Evolutionary conservation across 805 yeast species (phyloP), one percentile per base, ranked within the genome.

Genomic region (Cyberlindnera meyerae): DNA sequence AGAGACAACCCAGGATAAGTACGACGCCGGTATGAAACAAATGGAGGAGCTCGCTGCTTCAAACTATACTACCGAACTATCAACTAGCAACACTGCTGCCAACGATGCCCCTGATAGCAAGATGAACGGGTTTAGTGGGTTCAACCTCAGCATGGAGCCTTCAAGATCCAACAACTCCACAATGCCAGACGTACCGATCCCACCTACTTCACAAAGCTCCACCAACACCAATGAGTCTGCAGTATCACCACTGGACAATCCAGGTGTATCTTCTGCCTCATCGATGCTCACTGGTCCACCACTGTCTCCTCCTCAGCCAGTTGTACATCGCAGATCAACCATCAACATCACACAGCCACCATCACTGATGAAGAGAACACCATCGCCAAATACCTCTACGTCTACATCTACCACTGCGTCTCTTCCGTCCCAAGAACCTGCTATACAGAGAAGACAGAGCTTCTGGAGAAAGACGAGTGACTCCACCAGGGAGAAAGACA

Each of bases 1-100:
- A 48, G 80, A 77, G 44, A 65, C 70, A n/a, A 60, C 65, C 11
- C 71, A 71, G 20, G 61, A 58, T 9, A 46, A 43, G n/a, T 67
- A 54, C 39, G 44, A 43, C 4, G 32, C 17, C 11, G 34, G 22
- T 20, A 9, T 20, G 22, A 9, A 20, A 9, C 22, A 20, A 9
- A 20, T 20, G 22, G 22, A 20, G 22, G 7, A 7, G 9, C 9
- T 20, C 22, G 9, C 22, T 8, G 22, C 22, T 8, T 8, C 22
- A 20, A 9, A 7, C 7, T 20, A 7, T 8, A 9, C 7, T 20
- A 9, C 22, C 9, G n/a, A 20, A 20, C 9, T 20, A 7, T 20
- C 22, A 7, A 20, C 22, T 9, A 20, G 22, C 9, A 7, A 18
- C 31, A 18, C 7, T 14, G 11, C 15, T n/a, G 11, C 20, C 31